Evolutionary conservation across 2,329 filamentous ascomycete genomes (phyloP), one percentile per base, ranked within the genome.

Genomic region (Stemphylium beticola): DNA sequence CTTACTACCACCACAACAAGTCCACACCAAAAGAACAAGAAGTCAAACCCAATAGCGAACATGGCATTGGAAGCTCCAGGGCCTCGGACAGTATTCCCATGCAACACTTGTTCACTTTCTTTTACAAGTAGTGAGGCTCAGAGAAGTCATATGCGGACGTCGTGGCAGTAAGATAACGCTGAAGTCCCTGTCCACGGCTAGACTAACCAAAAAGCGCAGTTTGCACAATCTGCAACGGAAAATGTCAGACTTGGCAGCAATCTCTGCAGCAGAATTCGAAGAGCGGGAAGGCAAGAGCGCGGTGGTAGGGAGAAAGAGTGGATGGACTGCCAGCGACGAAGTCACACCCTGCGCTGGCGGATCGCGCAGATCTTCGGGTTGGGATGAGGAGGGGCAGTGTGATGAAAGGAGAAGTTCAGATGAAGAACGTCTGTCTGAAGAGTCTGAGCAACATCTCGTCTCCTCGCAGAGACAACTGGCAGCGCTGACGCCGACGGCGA

Each of bases 81-180:
- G 14, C 2, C 10, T 10, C 43, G 43, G 22, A 53, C 36, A 26
- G 17, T 12, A 4, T 53, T 53, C 22, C 49, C 43, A 10, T 53
- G 49, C 6, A 48, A 49, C 22, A 26, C 43, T 10, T 49, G 43
- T 34, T 53, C 37, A 15, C 36, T 53, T 41, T 41, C 37, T 18
- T 53, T 37, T 9, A 20, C 38, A 9, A 41, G 18, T 12, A 53
- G 43, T 15, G 20, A 8, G 14, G 17, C 31, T 15, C 49, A 53
- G 31, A 32, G 49, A n/a, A 34, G 31, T 34, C 49, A 53, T 7
- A 53, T 53, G 49, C 37, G 26, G 6, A 24, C 18, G 14, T 22
- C 43, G 11, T 53, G 49, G 49, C 49, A 53, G 49, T 49, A 49
- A 41, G 29, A 29, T 12, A 6, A 5, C 29, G 3, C n/a, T 3